phyloP scores from a whole-genome alignment of 2,329 filamentous ascomycete genomes.

The Claviceps lovelessii region DNA sequence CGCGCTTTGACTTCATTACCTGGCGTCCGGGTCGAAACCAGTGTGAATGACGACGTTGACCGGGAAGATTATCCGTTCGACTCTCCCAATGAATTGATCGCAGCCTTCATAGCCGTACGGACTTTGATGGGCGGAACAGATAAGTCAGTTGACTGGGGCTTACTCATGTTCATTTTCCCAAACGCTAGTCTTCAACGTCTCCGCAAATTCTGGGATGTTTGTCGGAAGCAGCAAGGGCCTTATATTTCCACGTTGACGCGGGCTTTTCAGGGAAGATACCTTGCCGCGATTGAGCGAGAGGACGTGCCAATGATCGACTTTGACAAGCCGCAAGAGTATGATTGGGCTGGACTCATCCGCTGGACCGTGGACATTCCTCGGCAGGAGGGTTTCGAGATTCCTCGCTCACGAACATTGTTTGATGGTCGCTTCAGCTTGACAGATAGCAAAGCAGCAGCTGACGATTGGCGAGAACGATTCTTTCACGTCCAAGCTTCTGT shows the following conservation, averaged over 20 bases:
- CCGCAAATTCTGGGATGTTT: conserved; percentile 39
- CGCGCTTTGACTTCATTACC: conserved; percentile 17
- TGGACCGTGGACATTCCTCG: conserved; percentile 47
- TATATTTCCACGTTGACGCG: conserved; percentile 40
- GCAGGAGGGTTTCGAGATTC: conserved; percentile 33
- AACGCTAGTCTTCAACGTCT: conserved; percentile 35
- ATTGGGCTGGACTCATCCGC: conserved; percentile 51
- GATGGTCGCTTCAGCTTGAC: conserved; percentile 28
- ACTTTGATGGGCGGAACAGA: conserved; percentile 46
- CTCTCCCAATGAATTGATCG: conserved; percentile 27
- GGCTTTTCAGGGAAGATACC: conserved; percentile 51
- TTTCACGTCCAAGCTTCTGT: conserved; percentile 39
- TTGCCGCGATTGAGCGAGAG: conserved; percentile 49
- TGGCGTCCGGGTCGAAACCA: background rate
- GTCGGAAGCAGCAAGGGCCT: conserved; percentile 35
- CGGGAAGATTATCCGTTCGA: conserved; percentile 4
- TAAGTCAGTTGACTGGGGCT: conserved; percentile 45
- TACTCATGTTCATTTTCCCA: conserved; percentile 42
- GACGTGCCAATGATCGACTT: conserved; percentile 49
- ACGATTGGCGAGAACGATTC: conserved; percentile 43
- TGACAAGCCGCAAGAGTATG: conserved; percentile 47
- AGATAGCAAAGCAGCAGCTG: conserved; percentile 16
- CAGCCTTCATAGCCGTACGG: conserved; percentile 43
- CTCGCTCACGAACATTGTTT: conserved; percentile 30
- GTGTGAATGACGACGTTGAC: background rate